phyloP scores from a whole-genome alignment of 768 basidiomycete species.

The Auricularia sp. region DNA sequence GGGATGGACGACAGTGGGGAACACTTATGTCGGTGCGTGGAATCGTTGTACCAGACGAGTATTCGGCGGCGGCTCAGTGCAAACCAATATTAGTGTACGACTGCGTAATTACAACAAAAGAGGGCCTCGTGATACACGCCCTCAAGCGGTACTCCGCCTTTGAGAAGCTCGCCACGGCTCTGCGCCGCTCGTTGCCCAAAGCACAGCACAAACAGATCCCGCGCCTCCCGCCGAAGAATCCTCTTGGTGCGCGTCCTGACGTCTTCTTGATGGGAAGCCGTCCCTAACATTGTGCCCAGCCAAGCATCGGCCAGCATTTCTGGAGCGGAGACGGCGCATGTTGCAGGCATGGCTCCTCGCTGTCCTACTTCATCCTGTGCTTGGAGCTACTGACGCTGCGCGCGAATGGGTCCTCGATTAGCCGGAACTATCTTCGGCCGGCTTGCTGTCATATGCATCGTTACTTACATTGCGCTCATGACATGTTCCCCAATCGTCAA shows the following conservation, averaged over 20 bases:
- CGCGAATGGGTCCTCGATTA: not conserved
- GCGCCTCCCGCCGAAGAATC: not conserved
- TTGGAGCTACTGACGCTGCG: not conserved
- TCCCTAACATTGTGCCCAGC: not conserved
- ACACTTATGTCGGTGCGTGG: not conserved
- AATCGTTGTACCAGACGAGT: not conserved
- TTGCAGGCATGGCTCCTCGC: conserved; percentile 1
- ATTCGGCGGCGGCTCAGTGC: not conserved
- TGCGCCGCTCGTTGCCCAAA: not conserved
- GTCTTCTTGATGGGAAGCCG: too few relatives aligned
- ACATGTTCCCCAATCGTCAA: too few relatives aligned
- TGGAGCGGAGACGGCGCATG: not conserved
- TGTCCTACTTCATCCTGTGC: not conserved
- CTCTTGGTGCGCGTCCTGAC: not conserved
- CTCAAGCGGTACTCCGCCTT: not conserved
- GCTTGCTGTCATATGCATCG: too few relatives aligned
- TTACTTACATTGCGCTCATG: too few relatives aligned
- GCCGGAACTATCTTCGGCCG: not conserved
- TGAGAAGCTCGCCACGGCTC: not conserved
- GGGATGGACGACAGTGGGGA: not conserved
- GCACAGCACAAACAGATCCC: not conserved
- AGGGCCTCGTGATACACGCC: not conserved
- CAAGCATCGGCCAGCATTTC: not conserved
- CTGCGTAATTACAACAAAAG: not conserved
- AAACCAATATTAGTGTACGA: not conserved